Percentiles rank a stretch among this genome's conserved stretches.
phyloP scores from a whole-genome alignment of 2,329 filamentous ascomycete species.

The Berkeleyomyces basicola region DNA sequence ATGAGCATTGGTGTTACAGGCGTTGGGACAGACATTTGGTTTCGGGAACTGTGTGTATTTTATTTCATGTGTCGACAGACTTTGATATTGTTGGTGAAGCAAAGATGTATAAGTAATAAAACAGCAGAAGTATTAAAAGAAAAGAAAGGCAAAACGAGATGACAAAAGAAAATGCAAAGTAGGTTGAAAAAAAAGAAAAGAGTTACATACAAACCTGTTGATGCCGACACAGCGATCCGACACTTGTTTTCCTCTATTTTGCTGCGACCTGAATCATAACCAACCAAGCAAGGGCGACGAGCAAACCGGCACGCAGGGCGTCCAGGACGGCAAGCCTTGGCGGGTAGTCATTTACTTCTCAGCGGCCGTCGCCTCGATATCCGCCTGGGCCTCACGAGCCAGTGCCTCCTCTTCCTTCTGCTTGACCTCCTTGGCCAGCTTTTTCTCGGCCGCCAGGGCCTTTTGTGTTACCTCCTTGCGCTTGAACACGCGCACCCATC shows the following conservation, averaged over 20 bases:
- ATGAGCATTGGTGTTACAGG: conserved; percentile 4
- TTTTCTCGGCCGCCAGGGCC: conserved; percentile 27
- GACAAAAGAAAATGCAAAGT: neutral
- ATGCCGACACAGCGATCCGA: neutral
- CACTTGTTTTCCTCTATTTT: neutral
- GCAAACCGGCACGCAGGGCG: neutral
- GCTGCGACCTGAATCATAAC: neutral
- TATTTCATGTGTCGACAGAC: neutral
- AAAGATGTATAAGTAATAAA: neutral
- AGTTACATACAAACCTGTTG: neutral
- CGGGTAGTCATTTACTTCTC: neutral
- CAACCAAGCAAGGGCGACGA: neutral
- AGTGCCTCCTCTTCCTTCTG: conserved; percentile 17
- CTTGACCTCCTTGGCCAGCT: conserved; percentile 10
- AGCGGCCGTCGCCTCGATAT: conserved; percentile 8
- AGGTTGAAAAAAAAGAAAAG: neutral
- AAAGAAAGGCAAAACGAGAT: neutral
- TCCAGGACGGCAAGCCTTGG: neutral
- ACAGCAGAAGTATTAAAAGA: neutral
- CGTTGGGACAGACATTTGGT: neutral
- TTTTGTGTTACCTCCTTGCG: conserved; percentile 77
- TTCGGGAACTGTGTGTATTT: neutral
- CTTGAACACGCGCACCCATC: conserved; percentile 75
- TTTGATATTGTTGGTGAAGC: neutral
- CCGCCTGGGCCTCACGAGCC: conserved; percentile 21